phyloP scores from a whole-genome alignment of 2,329 filamentous ascomycete species.

The Beauveria pseudobassiana region DNA sequence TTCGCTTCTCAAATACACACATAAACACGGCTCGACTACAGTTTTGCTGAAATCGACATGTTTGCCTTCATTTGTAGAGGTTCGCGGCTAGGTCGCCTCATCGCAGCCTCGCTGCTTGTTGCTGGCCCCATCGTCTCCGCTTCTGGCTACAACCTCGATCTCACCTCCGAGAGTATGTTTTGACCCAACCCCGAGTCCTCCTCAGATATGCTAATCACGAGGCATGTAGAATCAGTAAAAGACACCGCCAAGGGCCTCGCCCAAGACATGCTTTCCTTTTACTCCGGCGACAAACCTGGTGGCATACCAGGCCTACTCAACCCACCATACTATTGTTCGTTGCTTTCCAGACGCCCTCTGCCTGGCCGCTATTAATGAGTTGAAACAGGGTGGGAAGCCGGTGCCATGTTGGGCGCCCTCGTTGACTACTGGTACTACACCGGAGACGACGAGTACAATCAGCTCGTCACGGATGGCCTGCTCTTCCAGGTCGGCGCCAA shows the following conservation, averaged over 20 bases:
- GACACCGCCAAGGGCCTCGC: constrained; percentile 42
- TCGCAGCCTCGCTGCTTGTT: not conserved
- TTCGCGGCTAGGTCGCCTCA: not conserved
- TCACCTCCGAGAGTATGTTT: not conserved
- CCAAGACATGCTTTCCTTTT: constrained; percentile 38
- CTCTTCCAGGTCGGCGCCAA: constrained; percentile 54
- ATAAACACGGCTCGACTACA: not conserved
- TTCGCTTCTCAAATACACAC: not conserved
- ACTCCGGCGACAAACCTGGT: constrained; percentile 41
- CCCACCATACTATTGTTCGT: constrained; percentile 47
- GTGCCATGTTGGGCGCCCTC: constrained; percentile 62
- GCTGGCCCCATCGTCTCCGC: not conserved
- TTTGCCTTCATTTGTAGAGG: not conserved
- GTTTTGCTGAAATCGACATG: not conserved
- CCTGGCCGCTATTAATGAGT: not conserved
- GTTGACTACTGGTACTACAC: constrained; percentile 68
- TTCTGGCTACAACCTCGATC: constrained; percentile 1
- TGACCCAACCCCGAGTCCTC: not conserved
- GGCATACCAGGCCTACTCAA: constrained; percentile 44
- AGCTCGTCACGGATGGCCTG: constrained; percentile 49
- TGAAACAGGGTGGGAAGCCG: constrained; percentile 57
- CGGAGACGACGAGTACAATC: constrained; percentile 58
- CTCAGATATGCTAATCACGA: not conserved
- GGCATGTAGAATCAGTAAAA: constrained; percentile 39
- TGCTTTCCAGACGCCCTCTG: constrained; percentile 31